These are phyloP conservation scores for Colletotrichum chlorophyti DNA, from an alignment of 2,329 filamentous ascomycete genomes.

Conservation along the genomic window DNA sequence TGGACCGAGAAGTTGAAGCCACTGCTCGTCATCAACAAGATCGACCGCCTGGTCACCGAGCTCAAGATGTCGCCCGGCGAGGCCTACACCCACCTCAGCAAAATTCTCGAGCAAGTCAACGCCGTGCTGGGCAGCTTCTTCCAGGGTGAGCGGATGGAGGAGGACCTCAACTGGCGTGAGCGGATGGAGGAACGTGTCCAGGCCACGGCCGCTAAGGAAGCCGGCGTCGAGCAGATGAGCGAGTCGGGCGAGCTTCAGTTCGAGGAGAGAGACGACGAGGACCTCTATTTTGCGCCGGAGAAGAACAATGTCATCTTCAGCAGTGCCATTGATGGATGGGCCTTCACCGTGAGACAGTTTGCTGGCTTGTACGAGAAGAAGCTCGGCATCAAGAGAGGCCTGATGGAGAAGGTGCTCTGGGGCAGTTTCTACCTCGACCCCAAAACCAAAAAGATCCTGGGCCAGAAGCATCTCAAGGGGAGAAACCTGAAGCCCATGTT, in stretches of 20 bases:
- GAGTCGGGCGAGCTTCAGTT: conserved; percentile 72
- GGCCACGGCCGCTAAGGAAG: conserved; percentile 47
- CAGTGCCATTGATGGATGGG: conserved; percentile 98
- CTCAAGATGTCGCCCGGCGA: conserved; percentile 91
- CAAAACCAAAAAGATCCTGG: conserved; percentile 93
- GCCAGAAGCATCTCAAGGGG: conserved; percentile 91
- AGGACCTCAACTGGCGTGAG: conserved; percentile 95
- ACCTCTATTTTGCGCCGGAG: conserved; percentile 97
- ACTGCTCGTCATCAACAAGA: conserved; percentile 96
- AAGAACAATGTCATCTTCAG: conserved; percentile 99
- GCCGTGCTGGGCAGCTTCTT: conserved; percentile 98
- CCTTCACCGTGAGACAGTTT: conserved; percentile 95
- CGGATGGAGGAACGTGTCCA: conserved; percentile 86
- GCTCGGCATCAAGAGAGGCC: conserved; percentile 86
- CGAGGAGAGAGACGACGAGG: conserved; percentile 92
- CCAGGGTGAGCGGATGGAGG: conserved; percentile 97
- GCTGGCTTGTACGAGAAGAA: conserved; percentile 95
- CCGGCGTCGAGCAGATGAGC: conserved; percentile 49
- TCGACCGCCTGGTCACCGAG: conserved; percentile 93
- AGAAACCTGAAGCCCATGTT: conserved; percentile 94
- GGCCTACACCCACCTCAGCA: conserved; percentile 87
- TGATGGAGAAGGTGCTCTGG: conserved; percentile 95
- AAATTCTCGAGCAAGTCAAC: conserved; percentile 93
- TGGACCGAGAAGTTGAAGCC: conserved; percentile 97
- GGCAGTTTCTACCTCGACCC: conserved; percentile 96